A percentile compares a stretch with the other conserved stretches of the same genome.
Evolutionary conservation across 2,329 filamentous ascomycete genomes (phyloP).

Genomic region (Mycogone perniciosa): DNA sequence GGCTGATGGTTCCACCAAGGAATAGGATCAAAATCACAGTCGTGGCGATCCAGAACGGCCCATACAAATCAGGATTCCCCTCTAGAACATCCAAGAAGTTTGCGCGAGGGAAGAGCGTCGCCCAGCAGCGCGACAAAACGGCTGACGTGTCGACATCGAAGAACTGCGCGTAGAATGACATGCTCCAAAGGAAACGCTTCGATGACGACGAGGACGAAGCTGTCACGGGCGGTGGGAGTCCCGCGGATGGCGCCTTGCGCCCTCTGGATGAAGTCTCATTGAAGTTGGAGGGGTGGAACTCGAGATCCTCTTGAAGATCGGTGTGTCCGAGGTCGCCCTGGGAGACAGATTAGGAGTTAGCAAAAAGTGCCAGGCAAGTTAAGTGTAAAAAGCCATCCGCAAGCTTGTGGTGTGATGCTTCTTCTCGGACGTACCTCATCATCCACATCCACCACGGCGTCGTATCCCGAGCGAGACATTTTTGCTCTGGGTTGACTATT

Average conservation of each 20-base stretch:
- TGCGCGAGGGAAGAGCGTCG: constrained; percentile 80
- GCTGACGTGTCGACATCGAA: constrained; percentile 96
- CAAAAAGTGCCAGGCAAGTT: constrained; percentile 1
- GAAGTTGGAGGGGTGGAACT: constrained; percentile 94
- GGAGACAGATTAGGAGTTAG: constrained; percentile 16
- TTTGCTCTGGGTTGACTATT: constrained; percentile 20
- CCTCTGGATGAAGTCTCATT: constrained; percentile 46
- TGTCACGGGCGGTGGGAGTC: constrained; percentile 54
- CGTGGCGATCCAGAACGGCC: constrained; percentile 97
- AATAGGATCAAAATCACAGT: constrained; percentile 96
- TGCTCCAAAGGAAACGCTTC: constrained; percentile 87
- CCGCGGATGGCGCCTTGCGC: constrained; percentile 42
- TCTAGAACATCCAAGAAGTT: constrained; percentile 98
- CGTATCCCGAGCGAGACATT: constrained; percentile 85
- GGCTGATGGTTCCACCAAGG: constrained; percentile 87
- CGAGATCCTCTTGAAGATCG: constrained; percentile 95
- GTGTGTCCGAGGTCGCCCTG: constrained; percentile 97
- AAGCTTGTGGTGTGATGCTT: too few species aligned
- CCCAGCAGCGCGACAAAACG: constrained; percentile 78
- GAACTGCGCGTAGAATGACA: constrained; percentile 94
- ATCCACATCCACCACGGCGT: constrained; percentile 96
- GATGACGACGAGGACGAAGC: constrained; percentile 41
- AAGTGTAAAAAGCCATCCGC: constrained; percentile 5
- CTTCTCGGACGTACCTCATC: constrained; percentile 61
- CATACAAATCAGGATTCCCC: constrained; percentile 94